A percentile compares a stretch with the other conserved stretches of the same genome.
phyloP scores from a whole-genome alignment of 306 rosid species.

The Cucurbita ficifolia region DNA sequence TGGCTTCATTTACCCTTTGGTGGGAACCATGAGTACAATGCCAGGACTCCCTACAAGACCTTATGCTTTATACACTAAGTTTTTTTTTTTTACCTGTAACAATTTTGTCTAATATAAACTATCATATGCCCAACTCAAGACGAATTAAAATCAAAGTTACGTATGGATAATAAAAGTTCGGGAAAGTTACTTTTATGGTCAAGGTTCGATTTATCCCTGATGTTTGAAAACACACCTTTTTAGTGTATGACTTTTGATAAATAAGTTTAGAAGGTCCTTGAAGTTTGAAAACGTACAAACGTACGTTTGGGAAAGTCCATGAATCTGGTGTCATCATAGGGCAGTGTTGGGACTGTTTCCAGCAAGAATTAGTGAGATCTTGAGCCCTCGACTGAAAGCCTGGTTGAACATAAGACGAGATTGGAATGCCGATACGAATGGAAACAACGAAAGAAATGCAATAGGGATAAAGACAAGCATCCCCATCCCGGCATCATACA shows the following conservation, averaged over 20 bases:
- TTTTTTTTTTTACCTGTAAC: too few relatives aligned
- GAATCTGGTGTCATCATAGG: slow-evolving; percentile 19
- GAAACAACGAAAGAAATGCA: slow-evolving; percentile 80
- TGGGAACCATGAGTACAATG: slow-evolving; percentile 97
- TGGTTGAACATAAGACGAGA: slow-evolving; percentile 93
- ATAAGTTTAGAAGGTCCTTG: too few relatives aligned
- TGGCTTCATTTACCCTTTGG: slow-evolving; percentile 87
- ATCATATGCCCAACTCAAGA: too few relatives aligned
- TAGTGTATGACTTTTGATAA: too few relatives aligned
- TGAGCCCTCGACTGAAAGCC: slow-evolving; percentile 89
- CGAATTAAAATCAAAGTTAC: too few relatives aligned
- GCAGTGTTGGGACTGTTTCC: slow-evolving; percentile 75
- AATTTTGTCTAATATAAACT: too few relatives aligned
- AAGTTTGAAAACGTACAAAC: too few relatives aligned
- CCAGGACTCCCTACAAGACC: slow-evolving; percentile 98
- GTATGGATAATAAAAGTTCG: too few relatives aligned
- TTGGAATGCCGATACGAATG: slow-evolving; percentile 86
- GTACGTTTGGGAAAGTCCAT: too few relatives aligned
- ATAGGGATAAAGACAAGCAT: slow-evolving; percentile 79
- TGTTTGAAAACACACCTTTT: too few relatives aligned
- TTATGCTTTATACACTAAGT: slow-evolving; percentile 34
- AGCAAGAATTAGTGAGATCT: slow-evolving; percentile 78
- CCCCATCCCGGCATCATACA: slow-evolving; percentile 96
- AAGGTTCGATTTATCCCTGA: too few relatives aligned
- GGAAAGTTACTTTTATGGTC: too few relatives aligned